Conservation (phyloP, 2,329 filamentous ascomycete genomes). For the Chrysoporthe deuterocubensis region DNA sequence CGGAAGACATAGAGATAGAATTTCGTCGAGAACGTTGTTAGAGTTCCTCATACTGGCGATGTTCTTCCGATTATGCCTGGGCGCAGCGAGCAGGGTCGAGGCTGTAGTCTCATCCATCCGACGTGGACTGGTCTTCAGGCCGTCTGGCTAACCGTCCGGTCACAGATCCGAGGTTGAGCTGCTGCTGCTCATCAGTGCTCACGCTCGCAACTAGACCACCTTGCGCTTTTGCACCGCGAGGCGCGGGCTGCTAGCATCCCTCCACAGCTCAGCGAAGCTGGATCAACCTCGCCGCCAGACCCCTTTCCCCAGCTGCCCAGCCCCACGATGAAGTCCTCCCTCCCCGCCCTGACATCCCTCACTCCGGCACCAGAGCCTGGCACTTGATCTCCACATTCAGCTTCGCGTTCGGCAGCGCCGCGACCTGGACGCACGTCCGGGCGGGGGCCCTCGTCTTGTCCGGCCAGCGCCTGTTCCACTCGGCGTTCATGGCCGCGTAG, state of each 20-base stretch:
- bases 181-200: neutral
- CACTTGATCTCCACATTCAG: slow-evolving; percentile 42
- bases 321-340: neutral
- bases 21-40: neutral
- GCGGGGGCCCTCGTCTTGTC: slow-evolving; percentile 39
- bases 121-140: neutral
- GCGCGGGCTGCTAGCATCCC: neutral
- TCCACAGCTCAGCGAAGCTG: neutral
- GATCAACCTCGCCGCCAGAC: neutral
- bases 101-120: neutral
- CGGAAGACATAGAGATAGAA: neutral
- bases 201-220: neutral
- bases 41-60: neutral
- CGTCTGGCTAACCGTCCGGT: neutral
- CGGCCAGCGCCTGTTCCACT: slow-evolving; percentile 42
- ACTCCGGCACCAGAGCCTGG: slow-evolving; percentile 26
- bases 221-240: neutral
- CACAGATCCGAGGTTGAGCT: neutral
- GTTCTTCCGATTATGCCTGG: neutral
- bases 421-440: slow-evolving; percentile 40
- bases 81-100: neutral
- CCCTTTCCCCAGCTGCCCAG: neutral
- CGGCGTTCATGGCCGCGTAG: slow-evolving; percentile 41
- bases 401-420: slow-evolving; percentile 38
- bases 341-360: neutral